Evolutionary conservation across 805 yeast genomes (phyloP).

Genomic region (Saccharomyces paradoxus): DNA sequence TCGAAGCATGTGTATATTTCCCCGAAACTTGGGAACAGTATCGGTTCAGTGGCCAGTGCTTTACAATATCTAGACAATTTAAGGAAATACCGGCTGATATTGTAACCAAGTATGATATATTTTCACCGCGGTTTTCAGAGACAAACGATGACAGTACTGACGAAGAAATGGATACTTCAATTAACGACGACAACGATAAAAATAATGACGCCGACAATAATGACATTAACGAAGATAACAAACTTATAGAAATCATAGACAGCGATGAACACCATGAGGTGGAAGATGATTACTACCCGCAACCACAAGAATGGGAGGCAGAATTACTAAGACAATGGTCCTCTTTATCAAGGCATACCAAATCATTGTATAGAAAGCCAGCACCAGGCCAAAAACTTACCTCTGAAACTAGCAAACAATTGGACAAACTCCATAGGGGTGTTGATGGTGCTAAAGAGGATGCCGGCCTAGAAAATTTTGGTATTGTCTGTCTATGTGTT

Average conservation of each 20-base stretch:
- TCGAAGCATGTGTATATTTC: slow-evolving; percentile 75
- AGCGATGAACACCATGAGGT: slow-evolving; percentile 3
- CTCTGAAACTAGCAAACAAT: slow-evolving; percentile 42
- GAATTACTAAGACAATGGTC: slow-evolving; percentile 63
- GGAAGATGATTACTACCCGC: slow-evolving; percentile 36
- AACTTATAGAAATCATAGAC: neutral
- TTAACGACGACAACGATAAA: slow-evolving; percentile 1
- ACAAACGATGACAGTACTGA: slow-evolving; percentile 16
- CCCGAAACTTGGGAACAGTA: slow-evolving; percentile 55
- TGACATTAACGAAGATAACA: neutral
- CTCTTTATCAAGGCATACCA: slow-evolving; percentile 46
- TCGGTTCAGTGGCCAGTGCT: slow-evolving; percentile 61
- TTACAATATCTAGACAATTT: slow-evolving; percentile 30
- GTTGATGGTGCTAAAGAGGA: slow-evolving; percentile 72
- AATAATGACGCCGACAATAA: slow-evolving; percentile 1
- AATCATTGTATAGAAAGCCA: slow-evolving; percentile 65
- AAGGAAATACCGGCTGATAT: slow-evolving; percentile 8
- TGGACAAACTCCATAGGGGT: slow-evolving; percentile 71
- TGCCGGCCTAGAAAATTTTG: slow-evolving; percentile 56
- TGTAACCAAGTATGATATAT: slow-evolving; percentile 23
- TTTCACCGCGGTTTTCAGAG: slow-evolving; percentile 19
- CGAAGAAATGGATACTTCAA: slow-evolving; percentile 2
- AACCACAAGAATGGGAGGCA: slow-evolving; percentile 54
- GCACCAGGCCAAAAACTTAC: slow-evolving; percentile 56
- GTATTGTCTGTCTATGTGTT: slow-evolving; percentile 58